These are phyloP conservation scores for Aspergillus ibericus DNA, from an alignment of 2,329 filamentous ascomycete species.

Conservation along the genomic window DNA sequence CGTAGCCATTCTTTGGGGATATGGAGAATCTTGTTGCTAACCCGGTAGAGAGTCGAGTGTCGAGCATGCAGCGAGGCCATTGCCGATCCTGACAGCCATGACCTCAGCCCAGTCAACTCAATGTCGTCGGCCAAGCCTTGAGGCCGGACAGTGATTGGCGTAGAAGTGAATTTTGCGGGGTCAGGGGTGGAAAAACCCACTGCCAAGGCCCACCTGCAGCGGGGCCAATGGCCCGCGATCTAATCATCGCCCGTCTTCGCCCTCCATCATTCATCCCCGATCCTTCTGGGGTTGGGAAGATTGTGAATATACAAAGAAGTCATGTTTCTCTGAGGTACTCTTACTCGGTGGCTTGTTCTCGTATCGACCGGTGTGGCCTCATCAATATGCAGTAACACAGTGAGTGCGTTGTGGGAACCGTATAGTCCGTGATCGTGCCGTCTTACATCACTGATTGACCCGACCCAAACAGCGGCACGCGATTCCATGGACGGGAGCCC, in stretches of 20 bases:
- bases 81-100: constrained; percentile 4
- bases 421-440: neutral
- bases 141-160: neutral
- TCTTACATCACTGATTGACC: constrained; percentile 3
- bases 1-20: neutral
- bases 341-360: neutral
- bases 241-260: neutral
- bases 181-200: neutral
- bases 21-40: neutral
- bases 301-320: neutral
- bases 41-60: neutral
- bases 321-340: neutral
- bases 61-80: neutral
- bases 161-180: neutral
- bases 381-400: too few relatives aligned
- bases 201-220: neutral
- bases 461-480: neutral
- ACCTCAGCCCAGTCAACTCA: neutral
- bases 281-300: neutral
- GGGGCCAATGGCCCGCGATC: neutral
- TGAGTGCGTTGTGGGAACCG: neutral
- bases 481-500: neutral
- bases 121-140: neutral
- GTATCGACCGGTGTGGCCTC: neutral
- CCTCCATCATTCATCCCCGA: neutral